A percentile compares a stretch with the other conserved stretches of the same genome.
phyloP scores from a whole-genome alignment of 805 yeast species.

The Monosporozyma aerobia region DNA sequence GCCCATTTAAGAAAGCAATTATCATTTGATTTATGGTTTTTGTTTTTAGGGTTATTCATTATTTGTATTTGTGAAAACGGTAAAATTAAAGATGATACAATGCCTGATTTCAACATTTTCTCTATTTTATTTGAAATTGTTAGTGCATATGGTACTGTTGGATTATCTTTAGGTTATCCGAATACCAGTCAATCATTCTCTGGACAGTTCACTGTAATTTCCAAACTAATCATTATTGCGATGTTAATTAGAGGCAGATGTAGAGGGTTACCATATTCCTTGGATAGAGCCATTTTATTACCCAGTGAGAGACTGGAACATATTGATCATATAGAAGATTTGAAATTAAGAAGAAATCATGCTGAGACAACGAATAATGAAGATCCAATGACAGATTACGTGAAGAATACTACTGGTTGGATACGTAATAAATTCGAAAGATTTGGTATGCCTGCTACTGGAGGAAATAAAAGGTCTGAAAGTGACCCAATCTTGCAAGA shows the following conservation, averaged over 20 bases:
- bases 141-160: slow-evolving; percentile 95
- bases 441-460: neutral
- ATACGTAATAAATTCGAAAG: slow-evolving; percentile 3
- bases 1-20: slow-evolving; percentile 84
- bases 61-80: slow-evolving; percentile 82
- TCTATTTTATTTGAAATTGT: slow-evolving; percentile 75
- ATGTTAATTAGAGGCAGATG: slow-evolving; percentile 93
- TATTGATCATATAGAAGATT: slow-evolving; percentile 49
- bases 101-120: slow-evolving; percentile 56
- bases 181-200: slow-evolving; percentile 56
- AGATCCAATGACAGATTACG: slow-evolving; percentile 26
- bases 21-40: slow-evolving; percentile 89
- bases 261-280: slow-evolving; percentile 89
- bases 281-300: slow-evolving; percentile 87
- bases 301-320: slow-evolving; percentile 57
- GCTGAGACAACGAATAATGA: slow-evolving; percentile 5
- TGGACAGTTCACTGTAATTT: slow-evolving; percentile 60
- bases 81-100: slow-evolving; percentile 37
- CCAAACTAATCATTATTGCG: slow-evolving; percentile 77
- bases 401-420: slow-evolving; percentile 14
- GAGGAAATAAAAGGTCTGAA: neutral
- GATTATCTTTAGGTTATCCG: slow-evolving; percentile 79
- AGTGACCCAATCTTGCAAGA: neutral
- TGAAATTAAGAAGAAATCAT: slow-evolving; percentile 11
- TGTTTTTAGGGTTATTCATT: slow-evolving; percentile 77